Conservation (phyloP, 1,139 yeast species). For the Taphrina sp. region DNA sequence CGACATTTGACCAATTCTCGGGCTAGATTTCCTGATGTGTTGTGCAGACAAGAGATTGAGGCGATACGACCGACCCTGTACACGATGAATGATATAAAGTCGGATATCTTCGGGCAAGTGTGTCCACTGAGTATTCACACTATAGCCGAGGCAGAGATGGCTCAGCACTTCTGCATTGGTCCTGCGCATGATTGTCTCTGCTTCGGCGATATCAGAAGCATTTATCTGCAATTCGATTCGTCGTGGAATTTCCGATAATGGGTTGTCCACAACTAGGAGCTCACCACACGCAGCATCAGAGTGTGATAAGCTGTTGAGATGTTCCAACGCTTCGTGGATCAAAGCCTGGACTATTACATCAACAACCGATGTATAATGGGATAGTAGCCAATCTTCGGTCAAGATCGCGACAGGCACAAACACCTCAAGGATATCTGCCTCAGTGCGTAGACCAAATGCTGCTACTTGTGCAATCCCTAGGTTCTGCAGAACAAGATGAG, state of each 20-base stretch:
- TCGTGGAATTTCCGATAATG: not conserved
- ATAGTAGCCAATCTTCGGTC: conserved; percentile 2
- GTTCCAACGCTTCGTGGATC: conserved; percentile 9
- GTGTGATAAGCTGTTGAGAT: not conserved
- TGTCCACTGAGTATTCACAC: conserved; percentile 11
- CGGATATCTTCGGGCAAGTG: conserved; percentile 6
- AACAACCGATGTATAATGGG: not conserved
- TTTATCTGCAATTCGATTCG: conserved; percentile 3
- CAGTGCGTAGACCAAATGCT: not conserved
- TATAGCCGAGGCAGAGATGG: conserved; percentile 3
- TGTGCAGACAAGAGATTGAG: not conserved
- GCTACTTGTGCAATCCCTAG: not conserved
- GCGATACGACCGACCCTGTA: not conserved
- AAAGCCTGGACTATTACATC: conserved; percentile 2
- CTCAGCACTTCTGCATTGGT: conserved; percentile 8
- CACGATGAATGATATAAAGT: not conserved
- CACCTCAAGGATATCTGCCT: conserved; percentile 5
- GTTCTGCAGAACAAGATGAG: not conserved
- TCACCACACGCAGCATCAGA: conserved; percentile 18
- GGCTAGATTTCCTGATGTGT: not conserved
- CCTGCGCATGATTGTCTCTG: not conserved
- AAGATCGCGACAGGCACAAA: not conserved
- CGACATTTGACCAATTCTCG: too few species aligned
- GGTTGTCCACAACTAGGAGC: not conserved
- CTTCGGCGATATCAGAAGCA: not conserved